Evolutionary conservation across 352 stramenopile species (phyloP).

Genomic region (Phytophthora megakarya): DNA sequence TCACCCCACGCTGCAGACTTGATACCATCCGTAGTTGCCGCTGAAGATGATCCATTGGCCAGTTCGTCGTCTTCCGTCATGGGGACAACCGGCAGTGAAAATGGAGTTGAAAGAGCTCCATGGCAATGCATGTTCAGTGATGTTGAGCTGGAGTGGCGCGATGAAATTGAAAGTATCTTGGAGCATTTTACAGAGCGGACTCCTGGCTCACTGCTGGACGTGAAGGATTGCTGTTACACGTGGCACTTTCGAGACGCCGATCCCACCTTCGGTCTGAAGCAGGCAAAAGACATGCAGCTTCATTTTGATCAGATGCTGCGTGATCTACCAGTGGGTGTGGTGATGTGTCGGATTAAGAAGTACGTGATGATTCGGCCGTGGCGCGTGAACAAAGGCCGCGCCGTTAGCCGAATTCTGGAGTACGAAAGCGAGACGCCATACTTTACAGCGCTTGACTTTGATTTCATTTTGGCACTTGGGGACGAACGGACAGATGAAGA

Average conservation of each 20-base stretch:
- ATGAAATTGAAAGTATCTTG: slow-evolving; percentile 83
- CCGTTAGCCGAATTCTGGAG: slow-evolving; percentile 83
- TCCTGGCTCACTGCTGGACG: slow-evolving; percentile 81
- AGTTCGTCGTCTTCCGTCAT: slow-evolving; percentile 26
- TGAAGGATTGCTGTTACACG: slow-evolving; percentile 88
- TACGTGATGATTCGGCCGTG: slow-evolving; percentile 88
- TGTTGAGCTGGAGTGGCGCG: slow-evolving; percentile 76
- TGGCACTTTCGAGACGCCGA: slow-evolving; percentile 90
- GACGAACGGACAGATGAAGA: slow-evolving; percentile 90
- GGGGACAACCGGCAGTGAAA: slow-evolving; percentile 13
- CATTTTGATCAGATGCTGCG: slow-evolving; percentile 91
- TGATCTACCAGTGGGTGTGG: slow-evolving; percentile 79
- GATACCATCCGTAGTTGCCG: neutral
- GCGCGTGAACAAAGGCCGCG: slow-evolving; percentile 87
- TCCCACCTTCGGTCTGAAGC: slow-evolving; percentile 83
- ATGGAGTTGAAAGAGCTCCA: slow-evolving; percentile 39
- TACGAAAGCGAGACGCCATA: slow-evolving; percentile 80
- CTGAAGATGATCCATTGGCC: slow-evolving; percentile 25
- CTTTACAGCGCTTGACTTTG: slow-evolving; percentile 77
- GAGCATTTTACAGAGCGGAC: slow-evolving; percentile 90
- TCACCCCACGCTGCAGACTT: slow-evolving; percentile 13
- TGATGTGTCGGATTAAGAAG: slow-evolving; percentile 91
- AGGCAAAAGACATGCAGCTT: slow-evolving; percentile 89
- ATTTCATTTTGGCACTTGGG: slow-evolving; percentile 86
- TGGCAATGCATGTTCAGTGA: slow-evolving; percentile 87